Evolutionary conservation across 768 basidiomycete species (phyloP), one percentile per base, ranked within the genome.

Genomic region (Podaxis sp.): DNA sequence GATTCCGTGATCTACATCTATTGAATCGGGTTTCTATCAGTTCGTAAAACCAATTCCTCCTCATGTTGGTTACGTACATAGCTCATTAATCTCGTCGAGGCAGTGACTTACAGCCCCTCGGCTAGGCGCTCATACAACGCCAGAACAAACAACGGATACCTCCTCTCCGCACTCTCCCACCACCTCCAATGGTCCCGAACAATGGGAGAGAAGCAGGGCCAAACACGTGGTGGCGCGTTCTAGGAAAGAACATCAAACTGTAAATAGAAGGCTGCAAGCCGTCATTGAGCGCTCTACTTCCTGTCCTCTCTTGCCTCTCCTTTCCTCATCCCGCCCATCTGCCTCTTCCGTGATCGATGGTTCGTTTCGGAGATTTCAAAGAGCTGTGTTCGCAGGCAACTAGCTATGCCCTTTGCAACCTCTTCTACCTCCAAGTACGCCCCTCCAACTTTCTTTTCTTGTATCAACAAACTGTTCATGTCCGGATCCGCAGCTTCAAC

Each of bases 341-440:
- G 50, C 49, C 38, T 55, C 43, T 43, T 37, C 55, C 55, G 49
- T 27, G 50, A 15, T 22, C 29, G 2, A 71, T 85, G 87, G 77
- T 79, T 64, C 76, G 73, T 60, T 88, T 90, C 68, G 88, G 88
- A 63, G 84, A 88, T 69, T 90, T 87, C 72, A 71, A 74, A 66
- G 72, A 81, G 15, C 76, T 87, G 49, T 90, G 90, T 70, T 74
- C 76, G 37, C 74, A 82, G 17, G 80, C 81, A 8, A 87, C 89
- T 0, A 88, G 87, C 24, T 87, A 93, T 66, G 84, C 92, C 0
- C 87, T 89, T 81, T 94, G 93, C 75, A 94, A 94, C 71, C 86
- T 94, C 71, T 93, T 93, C 75, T 91, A 92, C 76, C 81, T 82
- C 62, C 90, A 93, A 77, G 84, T 90, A 25, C 68, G 77, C 70